phyloP scores from a whole-genome alignment of 2,329 filamentous ascomycete genomes.

The Pseudogymnoascus sp. region DNA sequence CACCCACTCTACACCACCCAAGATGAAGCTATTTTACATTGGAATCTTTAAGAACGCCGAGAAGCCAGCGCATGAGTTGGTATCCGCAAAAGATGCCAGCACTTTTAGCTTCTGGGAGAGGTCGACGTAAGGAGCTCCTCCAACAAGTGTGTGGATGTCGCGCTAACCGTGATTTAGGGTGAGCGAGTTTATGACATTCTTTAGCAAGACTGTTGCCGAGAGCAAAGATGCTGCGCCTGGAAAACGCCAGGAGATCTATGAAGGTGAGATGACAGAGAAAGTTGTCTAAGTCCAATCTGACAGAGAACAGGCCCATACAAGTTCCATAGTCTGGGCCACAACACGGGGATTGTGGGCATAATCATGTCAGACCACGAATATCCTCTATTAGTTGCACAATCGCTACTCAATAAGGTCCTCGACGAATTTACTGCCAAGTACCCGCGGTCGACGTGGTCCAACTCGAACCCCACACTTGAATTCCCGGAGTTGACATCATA shows the following conservation, averaged over 20 bases:
- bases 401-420: conserved; percentile 76
- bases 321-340: conserved; percentile 71
- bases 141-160: conserved; percentile 14
- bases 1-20: conserved; percentile 31
- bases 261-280: conserved; percentile 43
- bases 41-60: conserved; percentile 77
- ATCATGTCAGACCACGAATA: conserved; percentile 73
- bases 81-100: conserved; percentile 9
- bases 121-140: neutral
- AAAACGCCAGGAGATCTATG: conserved; percentile 77
- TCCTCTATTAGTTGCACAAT: conserved; percentile 72
- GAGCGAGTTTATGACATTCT: conserved; percentile 69
- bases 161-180: conserved; percentile 33
- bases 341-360: conserved; percentile 67
- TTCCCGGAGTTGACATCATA: conserved; percentile 78
- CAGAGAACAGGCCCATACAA: conserved; percentile 49
- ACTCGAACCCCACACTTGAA: conserved; percentile 44
- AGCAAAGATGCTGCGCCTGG: conserved; percentile 61
- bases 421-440: conserved; percentile 79
- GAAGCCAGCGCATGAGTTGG: conserved; percentile 68
- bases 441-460: conserved; percentile 61
- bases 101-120: conserved; percentile 9
- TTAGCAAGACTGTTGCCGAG: conserved; percentile 81
- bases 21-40: conserved; percentile 83
- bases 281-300: conserved; percentile 8